A percentile compares a stretch with the other conserved stretches of the same genome.
These are phyloP conservation scores for Ophiocordyceps unilateralis DNA, from an alignment of 2,329 filamentous ascomycete species.

Conservation along the genomic window DNA sequence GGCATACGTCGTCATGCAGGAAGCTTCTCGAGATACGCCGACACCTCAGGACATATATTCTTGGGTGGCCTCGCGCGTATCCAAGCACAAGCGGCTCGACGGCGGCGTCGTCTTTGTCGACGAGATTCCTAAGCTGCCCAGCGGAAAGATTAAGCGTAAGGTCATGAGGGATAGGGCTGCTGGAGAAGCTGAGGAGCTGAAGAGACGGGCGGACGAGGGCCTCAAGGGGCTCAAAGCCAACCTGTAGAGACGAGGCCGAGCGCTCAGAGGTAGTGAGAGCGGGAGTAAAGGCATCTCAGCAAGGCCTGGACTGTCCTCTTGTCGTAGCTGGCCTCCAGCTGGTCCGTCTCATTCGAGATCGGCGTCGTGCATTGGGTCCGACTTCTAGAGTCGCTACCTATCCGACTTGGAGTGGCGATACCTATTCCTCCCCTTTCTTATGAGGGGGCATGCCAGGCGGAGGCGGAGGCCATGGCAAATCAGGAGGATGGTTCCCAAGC, in stretches of 20 bases:
- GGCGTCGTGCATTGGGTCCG: too few relatives aligned
- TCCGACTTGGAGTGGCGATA: too few relatives aligned
- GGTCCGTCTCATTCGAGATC: neutral
- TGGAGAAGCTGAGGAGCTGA: neutral
- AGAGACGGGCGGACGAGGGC: neutral
- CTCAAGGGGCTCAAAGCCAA: neutral
- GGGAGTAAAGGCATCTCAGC: too few relatives aligned
- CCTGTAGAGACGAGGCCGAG: neutral
- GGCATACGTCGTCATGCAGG: slow-evolving; percentile 15
- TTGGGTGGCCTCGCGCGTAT: slow-evolving; percentile 13
- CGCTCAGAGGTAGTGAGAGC: neutral
- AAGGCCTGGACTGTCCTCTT: neutral
- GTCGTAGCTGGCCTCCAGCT: neutral
- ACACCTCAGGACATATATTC: slow-evolving; percentile 10
- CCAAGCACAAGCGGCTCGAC: slow-evolving; percentile 46
- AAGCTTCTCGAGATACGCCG: slow-evolving; percentile 7
- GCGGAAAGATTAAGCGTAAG: slow-evolving; percentile 27
- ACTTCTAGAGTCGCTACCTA: too few relatives aligned
- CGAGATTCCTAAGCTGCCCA: slow-evolving; percentile 48
- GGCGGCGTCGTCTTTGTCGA: slow-evolving; percentile 52
- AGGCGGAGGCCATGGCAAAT: neutral
- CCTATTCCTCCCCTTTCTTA: neutral
- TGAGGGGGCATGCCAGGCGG: neutral
- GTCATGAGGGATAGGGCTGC: slow-evolving; percentile 9
- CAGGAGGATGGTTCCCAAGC: neutral